These are phyloP conservation scores for Phaeosphaeriaceae sp. DNA, from an alignment of 2,329 filamentous ascomycete species.

Conservation along the genomic window DNA sequence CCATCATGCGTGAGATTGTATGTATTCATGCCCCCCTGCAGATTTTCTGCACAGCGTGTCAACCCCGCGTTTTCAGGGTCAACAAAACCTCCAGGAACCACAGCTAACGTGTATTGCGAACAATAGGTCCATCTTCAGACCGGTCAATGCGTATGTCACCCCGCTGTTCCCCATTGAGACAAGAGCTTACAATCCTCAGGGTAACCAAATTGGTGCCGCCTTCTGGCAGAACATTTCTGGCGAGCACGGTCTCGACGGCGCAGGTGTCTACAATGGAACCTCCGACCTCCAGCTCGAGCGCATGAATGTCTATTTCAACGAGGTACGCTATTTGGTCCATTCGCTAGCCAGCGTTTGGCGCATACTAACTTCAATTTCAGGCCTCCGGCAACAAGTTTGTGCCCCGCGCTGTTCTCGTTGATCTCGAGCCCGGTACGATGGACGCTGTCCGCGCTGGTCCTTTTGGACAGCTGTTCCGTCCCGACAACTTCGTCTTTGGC, in stretches of 20 bases:
- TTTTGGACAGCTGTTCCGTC: constrained; percentile 98
- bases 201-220: constrained; percentile 99
- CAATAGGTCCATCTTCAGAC: constrained; percentile 98
- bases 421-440: constrained; percentile 99
- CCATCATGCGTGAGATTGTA: constrained; percentile 74
- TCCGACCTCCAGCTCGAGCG: constrained; percentile 99
- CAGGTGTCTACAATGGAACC: constrained; percentile 96
- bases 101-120: constrained; percentile 62
- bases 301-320: constrained; percentile 99
- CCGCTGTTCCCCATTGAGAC: constrained; percentile 11
- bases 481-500: constrained; percentile 99
- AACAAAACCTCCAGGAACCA: constrained; percentile 52
- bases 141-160: constrained; percentile 90
- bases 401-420: constrained; percentile 97
- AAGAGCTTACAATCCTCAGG: constrained; percentile 62
- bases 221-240: constrained; percentile 79
- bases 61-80: constrained; percentile 52
- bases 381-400: constrained; percentile 99
- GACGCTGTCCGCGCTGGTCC: constrained; percentile 97
- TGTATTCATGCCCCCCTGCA: constrained; percentile 47
- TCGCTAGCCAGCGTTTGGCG: constrained; percentile 6
- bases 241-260: constrained; percentile 94
- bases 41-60: constrained; percentile 54
- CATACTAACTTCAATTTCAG: constrained; percentile 56
- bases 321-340: constrained; percentile 60